phyloP scores from a whole-genome alignment of 2,329 filamentous ascomycete genomes.

The Alternaria conjuncta region DNA sequence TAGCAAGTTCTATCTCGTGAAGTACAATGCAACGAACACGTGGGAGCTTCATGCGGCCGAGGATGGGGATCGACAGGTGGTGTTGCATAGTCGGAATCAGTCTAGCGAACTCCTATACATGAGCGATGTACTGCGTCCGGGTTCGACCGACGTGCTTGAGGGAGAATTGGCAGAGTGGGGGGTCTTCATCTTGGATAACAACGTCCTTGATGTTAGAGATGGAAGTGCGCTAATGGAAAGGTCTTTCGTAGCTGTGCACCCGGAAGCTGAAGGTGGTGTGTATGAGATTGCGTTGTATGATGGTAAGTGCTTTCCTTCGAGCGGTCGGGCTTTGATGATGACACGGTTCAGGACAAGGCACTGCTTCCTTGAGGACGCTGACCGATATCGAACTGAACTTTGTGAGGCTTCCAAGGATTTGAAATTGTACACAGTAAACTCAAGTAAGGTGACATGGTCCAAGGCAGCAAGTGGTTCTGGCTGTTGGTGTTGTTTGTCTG shows the following conservation, averaged over 20 bases:
- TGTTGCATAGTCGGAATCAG: slow-evolving; percentile 27
- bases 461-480: background rate
- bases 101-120: slow-evolving; percentile 29
- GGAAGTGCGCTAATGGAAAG: slow-evolving; percentile 32
- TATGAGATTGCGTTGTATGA: slow-evolving; percentile 35
- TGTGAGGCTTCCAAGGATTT: background rate
- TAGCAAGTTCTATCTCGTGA: slow-evolving; percentile 32
- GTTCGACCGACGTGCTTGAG: slow-evolving; percentile 23
- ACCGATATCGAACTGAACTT: background rate
- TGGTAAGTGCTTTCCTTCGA: slow-evolving; percentile 24
- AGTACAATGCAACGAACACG: slow-evolving; percentile 33
- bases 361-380: background rate
- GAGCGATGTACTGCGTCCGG: slow-evolving; percentile 33
- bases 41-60: slow-evolving; percentile 34
- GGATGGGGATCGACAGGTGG: slow-evolving; percentile 38
- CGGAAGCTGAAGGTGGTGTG: slow-evolving; percentile 8
- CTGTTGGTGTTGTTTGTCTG: background rate
- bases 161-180: slow-evolving; percentile 40
- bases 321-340: background rate
- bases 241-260: slow-evolving; percentile 31
- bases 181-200: slow-evolving; percentile 37
- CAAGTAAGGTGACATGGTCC: background rate
- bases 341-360: background rate
- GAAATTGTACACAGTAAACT: background rate
- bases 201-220: slow-evolving; percentile 36